phyloP scores from a whole-genome alignment of 768 basidiomycete genomes.

The Holtermanniella nyarrowii region DNA sequence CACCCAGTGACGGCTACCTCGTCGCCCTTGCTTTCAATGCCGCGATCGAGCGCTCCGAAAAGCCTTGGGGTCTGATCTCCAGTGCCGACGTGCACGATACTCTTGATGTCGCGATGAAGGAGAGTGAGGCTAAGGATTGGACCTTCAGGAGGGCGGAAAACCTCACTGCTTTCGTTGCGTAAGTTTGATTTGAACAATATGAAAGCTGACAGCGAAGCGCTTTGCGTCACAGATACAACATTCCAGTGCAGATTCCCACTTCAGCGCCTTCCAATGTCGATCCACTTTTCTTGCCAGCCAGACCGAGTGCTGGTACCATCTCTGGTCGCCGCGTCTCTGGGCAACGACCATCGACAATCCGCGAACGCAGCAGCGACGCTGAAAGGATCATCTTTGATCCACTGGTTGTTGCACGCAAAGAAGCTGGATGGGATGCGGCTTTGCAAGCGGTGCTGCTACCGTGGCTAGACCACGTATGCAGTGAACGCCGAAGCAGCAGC shows the following conservation, averaged over 20 bases:
- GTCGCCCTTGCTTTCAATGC: slow-evolving; percentile 32
- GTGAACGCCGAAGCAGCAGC: no score
- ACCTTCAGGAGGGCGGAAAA: slow-evolving; percentile 36
- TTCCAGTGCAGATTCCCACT: slow-evolving; percentile 10
- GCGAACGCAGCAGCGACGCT: background rate
- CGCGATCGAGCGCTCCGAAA: slow-evolving; percentile 13
- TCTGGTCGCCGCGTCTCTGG: background rate
- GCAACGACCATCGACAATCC: background rate
- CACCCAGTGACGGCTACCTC: slow-evolving; percentile 29
- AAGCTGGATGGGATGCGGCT: background rate
- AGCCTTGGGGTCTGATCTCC: slow-evolving; percentile 35
- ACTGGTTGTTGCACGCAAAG: background rate
- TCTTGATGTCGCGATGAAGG: slow-evolving; percentile 9
- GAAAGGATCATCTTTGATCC: background rate
- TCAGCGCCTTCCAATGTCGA: background rate
- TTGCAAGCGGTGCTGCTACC: background rate
- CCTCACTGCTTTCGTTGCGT: slow-evolving; percentile 37
- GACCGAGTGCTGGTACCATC: background rate
- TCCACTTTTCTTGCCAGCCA: background rate
- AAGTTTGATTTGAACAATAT: slow-evolving; percentile 8
- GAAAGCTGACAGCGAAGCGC: slow-evolving; percentile 18
- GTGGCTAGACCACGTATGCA: background rate
- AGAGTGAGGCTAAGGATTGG: slow-evolving; percentile 26
- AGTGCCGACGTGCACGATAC: slow-evolving; percentile 37
- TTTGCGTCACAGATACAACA: slow-evolving; percentile 27